A percentile compares a stretch with the other conserved stretches of the same genome.
Evolutionary conservation across 2,329 filamentous ascomycete species (phyloP).

Genomic region (Corinectria fuckeliana): DNA sequence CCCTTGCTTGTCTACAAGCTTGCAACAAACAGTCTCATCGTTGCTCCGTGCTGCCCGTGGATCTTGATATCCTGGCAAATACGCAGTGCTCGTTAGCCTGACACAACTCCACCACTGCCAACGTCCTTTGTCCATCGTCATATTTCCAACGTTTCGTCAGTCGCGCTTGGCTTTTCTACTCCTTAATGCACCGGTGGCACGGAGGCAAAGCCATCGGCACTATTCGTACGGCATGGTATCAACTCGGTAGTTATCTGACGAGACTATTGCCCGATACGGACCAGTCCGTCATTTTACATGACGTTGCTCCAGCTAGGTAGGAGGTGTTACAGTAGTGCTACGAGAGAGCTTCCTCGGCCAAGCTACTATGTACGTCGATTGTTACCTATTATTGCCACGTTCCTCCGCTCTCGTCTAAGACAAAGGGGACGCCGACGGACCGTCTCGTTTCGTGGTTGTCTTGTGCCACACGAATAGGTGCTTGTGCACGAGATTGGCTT

Average conservation of each 20-base stretch:
- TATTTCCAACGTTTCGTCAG: not conserved
- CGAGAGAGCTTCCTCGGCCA: slow-evolving; percentile 21
- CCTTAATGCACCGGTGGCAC: not conserved
- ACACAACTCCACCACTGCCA: not conserved
- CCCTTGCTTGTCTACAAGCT: not conserved
- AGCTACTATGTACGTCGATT: slow-evolving; percentile 24
- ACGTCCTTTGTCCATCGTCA: not conserved
- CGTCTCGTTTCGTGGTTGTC: slow-evolving; percentile 22
- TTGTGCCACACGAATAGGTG: slow-evolving; percentile 21
- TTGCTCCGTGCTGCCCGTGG: not conserved
- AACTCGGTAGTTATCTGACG: not conserved
- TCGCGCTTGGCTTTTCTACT: not conserved
- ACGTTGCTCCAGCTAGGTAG: not conserved
- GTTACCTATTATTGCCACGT: slow-evolving; percentile 23
- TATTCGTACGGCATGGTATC: too few relatives aligned
- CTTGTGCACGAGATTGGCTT: slow-evolving; percentile 20
- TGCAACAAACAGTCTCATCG: not conserved
- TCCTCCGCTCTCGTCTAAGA: slow-evolving; percentile 21
- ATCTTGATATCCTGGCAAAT: not conserved
- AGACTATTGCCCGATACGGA: not conserved
- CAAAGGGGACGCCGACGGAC: slow-evolving; percentile 14
- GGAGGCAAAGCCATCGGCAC: not conserved
- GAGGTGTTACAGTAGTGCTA: not conserved
- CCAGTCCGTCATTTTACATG: not conserved
- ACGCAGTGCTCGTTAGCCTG: not conserved